Base-by-base conservation (phyloP, 1,139 yeast species). In the Blastobotrys apis region DNA sequence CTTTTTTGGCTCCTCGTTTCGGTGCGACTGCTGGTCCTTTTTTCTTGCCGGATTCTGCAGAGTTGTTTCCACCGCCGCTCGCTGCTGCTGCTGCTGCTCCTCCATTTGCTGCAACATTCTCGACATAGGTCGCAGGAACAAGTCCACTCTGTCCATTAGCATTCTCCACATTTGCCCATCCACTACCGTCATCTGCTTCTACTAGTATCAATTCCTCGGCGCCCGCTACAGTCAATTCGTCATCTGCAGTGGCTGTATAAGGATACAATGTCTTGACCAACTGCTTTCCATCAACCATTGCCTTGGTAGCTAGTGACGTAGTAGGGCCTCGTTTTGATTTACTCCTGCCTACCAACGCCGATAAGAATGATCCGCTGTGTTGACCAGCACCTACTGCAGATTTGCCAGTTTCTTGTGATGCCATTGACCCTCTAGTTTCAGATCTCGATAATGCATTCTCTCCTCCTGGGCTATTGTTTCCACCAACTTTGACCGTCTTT, bases 101-200 rank as follows among this genome's bases (percentile, higher is more conserved):
- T 15, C 44, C 33, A 20, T 10, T 16, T 5, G 48, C 43, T 3
- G 41, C 48, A 4, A 51, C 43, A 15, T 37, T 37, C 53, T 81
- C 81, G n/a, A 90, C 65, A 58, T 94, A 94, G 1, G 84, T 66
- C 0, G 95, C 80, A 1, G 99, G 99, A 2, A 90, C 97, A 25
- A 92, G 70, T 0, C 99, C 99, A 40, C 68, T 68, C 9, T 63
- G 59, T 53, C 83, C 71, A 3, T 21, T 8, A 42, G 68, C 53
- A 43, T 68, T 54, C 44, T 65, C 51, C 55, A 82, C 77, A 54
- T 67, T 64, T 1, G 95, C 82, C 99, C 99, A 94, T 0, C 99
- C 99, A 5, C 92, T 81, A 0, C 97, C 97, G 54, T 85, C 92
- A 62, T 92, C 97, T 3, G 68, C 68, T 41, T 77, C 80, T 0